These are phyloP conservation scores for Platanus orientalis DNA, from an alignment of 164 flowering plant genomes.

Conservation along the genomic window DNA sequence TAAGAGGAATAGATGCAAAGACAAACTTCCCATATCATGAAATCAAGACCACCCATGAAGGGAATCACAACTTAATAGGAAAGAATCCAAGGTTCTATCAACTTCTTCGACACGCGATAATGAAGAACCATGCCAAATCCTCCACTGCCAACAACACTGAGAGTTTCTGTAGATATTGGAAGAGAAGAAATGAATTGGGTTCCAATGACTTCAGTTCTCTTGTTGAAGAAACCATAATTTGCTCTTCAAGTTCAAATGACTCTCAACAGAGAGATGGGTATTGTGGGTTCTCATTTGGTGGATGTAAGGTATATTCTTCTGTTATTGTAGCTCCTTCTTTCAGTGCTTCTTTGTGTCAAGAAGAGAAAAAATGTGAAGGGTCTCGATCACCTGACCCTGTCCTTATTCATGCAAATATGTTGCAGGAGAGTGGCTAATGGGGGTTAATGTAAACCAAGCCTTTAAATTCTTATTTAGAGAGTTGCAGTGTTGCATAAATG, in stretches of 20 bases:
- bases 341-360: slow-evolving; percentile 21
- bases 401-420: no score
- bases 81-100: slow-evolving; percentile 38
- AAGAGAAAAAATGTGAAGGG: slow-evolving; percentile 3
- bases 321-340: slow-evolving; percentile 59
- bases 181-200: slow-evolving; percentile 5
- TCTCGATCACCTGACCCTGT: not conserved
- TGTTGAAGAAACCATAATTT: slow-evolving; percentile 41
- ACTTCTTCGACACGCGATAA: slow-evolving; percentile 40
- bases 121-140: slow-evolving; percentile 34
- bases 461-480: no score
- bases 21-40: slow-evolving; percentile 40
- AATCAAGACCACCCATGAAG: slow-evolving; percentile 18
- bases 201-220: slow-evolving; percentile 12
- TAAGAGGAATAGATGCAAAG: slow-evolving; percentile 53
- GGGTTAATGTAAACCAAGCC: not conserved
- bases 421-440: no score
- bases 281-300: slow-evolving; percentile 26
- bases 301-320: slow-evolving; percentile 55
- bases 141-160: slow-evolving; percentile 1
- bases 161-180: slow-evolving; percentile 5
- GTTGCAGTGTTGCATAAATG: no score
- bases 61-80: slow-evolving; percentile 16
- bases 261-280: slow-evolving; percentile 8
- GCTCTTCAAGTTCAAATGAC: slow-evolving; percentile 21